Conservation (phyloP, 768 basidiomycete species). For the Crucibulum laeve region DNA sequence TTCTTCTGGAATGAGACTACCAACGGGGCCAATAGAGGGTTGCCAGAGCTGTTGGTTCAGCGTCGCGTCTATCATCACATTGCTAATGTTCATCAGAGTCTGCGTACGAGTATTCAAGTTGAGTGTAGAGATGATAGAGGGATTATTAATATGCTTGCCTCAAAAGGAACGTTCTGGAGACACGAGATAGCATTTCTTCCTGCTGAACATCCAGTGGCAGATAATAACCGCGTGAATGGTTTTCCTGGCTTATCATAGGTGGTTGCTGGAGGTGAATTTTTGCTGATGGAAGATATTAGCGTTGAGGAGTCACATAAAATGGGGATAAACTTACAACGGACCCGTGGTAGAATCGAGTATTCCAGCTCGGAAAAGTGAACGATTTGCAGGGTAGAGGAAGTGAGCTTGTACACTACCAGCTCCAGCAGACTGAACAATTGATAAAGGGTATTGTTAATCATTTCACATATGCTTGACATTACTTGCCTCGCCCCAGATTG, state of each 20-base stretch:
- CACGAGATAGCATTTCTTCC: slow-evolving; percentile 35
- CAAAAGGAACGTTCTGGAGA: slow-evolving; percentile 41
- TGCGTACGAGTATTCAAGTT: slow-evolving; percentile 12
- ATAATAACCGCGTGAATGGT: slow-evolving; percentile 42
- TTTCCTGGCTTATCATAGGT: slow-evolving; percentile 50
- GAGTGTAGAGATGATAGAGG: background rate
- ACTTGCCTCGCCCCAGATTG: slow-evolving; percentile 52
- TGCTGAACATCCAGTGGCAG: slow-evolving; percentile 38
- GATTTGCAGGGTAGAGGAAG: slow-evolving; percentile 34
- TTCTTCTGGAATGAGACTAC: too few relatives aligned
- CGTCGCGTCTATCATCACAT: too few relatives aligned
- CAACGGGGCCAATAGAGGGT: too few relatives aligned
- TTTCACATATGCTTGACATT: background rate
- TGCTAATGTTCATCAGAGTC: slow-evolving; percentile 45
- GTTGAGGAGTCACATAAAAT: too few relatives aligned
- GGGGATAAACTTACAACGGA: slow-evolving; percentile 39
- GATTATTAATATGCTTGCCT: slow-evolving; percentile 20
- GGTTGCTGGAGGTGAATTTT: slow-evolving; percentile 39
- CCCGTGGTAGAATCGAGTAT: slow-evolving; percentile 53
- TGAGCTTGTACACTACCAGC: slow-evolving; percentile 46
- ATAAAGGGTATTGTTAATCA: background rate
- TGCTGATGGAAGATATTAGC: slow-evolving; percentile 25
- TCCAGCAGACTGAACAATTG: slow-evolving; percentile 38
- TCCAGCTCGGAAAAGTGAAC: slow-evolving; percentile 42
- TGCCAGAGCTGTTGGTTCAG: too few relatives aligned